Evolutionary conservation across 306 rosid species (phyloP).

Genomic region (Leucaena leucocephala): DNA sequence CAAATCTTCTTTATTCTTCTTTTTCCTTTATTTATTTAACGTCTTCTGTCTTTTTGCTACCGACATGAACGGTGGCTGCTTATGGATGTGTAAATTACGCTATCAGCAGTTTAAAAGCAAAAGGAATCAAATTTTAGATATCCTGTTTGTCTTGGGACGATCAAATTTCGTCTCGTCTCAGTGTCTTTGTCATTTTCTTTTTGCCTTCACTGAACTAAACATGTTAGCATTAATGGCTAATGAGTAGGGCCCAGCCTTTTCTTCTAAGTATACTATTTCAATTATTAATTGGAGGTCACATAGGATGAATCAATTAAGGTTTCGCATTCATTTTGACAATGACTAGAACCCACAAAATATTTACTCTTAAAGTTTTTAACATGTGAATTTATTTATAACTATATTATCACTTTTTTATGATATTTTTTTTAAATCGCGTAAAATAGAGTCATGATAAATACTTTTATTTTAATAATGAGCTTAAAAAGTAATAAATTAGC

Average conservation of each 20-base stretch:
- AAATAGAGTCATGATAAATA: too few relatives aligned
- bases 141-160: not conserved
- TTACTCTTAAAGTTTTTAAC: not conserved
- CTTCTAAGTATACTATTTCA: not conserved
- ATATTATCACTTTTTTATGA: too few relatives aligned
- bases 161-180: not conserved
- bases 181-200: not conserved
- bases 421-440: too few relatives aligned
- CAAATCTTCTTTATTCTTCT: too few relatives aligned
- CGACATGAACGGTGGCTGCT: not conserved
- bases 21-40: not conserved
- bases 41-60: slow-evolving; percentile 13
- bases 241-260: slow-evolving; percentile 1
- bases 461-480: too few relatives aligned
- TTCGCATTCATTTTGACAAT: not conserved
- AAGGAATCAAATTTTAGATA: not conserved
- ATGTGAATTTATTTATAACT: not conserved
- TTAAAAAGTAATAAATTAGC: too few relatives aligned
- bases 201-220: too few relatives aligned
- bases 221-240: not conserved
- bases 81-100: not conserved
- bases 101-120: not conserved
- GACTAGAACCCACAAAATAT: not conserved
- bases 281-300: slow-evolving; percentile 2
- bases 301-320: not conserved